These are phyloP conservation scores for Rhizomucor miehei DNA, from an alignment of 371 early-diverging fungal genomes.

Conservation along the genomic window DNA sequence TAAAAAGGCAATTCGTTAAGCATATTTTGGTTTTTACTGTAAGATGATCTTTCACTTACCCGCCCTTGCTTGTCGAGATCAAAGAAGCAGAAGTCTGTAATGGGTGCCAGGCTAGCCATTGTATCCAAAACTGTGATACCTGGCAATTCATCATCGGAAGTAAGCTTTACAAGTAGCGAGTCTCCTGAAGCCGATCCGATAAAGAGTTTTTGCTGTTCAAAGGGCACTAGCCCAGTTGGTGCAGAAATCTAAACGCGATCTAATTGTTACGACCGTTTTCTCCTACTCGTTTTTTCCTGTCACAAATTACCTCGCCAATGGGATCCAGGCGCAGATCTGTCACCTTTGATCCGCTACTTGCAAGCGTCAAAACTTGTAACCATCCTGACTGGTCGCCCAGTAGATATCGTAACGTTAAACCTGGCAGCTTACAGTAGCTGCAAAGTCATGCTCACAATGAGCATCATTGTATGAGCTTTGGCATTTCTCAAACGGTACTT, in stretches of 20 bases:
- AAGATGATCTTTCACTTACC: too few species aligned
- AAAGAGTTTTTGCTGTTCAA: constrained; percentile 51
- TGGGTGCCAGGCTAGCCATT: constrained; percentile 78
- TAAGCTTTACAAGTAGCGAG: constrained; percentile 65
- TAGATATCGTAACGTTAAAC: constrained; percentile 26
- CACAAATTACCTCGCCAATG: constrained; percentile 17
- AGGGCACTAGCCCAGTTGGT: not conserved
- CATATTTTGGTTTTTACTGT: too few species aligned
- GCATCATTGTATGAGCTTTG: too few species aligned
- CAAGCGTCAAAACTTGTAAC: constrained; percentile 59
- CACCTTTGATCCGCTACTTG: not conserved
- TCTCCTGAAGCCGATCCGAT: constrained; percentile 86
- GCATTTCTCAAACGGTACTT: not conserved
- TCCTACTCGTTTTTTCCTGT: too few species aligned
- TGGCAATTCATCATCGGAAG: constrained; percentile 23
- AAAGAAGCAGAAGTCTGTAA: constrained; percentile 82
- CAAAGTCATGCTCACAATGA: too few species aligned
- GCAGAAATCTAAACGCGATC: not conserved
- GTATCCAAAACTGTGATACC: constrained; percentile 55
- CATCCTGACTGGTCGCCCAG: constrained; percentile 73
- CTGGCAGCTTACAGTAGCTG: too few species aligned
- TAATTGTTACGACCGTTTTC: too few species aligned
- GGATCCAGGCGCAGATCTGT: constrained; percentile 5
- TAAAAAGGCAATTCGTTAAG: too few species aligned
- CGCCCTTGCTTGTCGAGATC: constrained; percentile 74